These are phyloP conservation scores for Metschnikowia continentalis DNA, from an alignment of 805 yeast species.

Conservation along the genomic window DNA sequence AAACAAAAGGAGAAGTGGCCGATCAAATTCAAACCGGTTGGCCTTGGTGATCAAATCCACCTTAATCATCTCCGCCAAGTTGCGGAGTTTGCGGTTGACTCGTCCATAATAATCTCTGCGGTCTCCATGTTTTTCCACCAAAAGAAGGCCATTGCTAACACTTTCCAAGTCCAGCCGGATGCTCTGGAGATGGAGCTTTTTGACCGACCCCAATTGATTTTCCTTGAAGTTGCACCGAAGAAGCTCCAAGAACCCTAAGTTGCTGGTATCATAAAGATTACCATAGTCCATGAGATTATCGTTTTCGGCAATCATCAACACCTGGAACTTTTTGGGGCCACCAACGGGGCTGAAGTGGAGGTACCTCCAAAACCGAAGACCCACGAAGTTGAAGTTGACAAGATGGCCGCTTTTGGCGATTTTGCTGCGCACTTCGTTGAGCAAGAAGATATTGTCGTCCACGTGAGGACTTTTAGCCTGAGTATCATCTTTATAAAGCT, in stretches of 20 bases:
- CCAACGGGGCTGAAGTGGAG: constrained; percentile 53
- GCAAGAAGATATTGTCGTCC: constrained; percentile 22
- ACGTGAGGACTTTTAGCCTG: constrained; percentile 10
- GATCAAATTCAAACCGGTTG: constrained; percentile 39
- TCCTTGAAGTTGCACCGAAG: constrained; percentile 44
- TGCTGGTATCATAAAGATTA: constrained; percentile 23
- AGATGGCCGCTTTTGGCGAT: constrained; percentile 35
- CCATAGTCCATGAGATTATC: constrained; percentile 4
- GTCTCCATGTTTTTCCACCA: constrained; percentile 20
- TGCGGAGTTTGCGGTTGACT: constrained; percentile 25
- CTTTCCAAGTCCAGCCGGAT: constrained; percentile 26
- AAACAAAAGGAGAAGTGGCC: constrained; percentile 50
- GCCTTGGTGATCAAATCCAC: constrained; percentile 38
- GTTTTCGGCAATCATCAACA: constrained; percentile 43
- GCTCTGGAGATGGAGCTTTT: constrained; percentile 27
- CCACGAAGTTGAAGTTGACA: constrained; percentile 43
- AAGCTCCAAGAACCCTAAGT: constrained; percentile 36
- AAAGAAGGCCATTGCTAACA: constrained; percentile 27
- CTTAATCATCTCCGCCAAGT: constrained; percentile 35
- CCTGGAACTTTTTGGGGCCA: constrained; percentile 48
- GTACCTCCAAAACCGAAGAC: constrained; percentile 52
- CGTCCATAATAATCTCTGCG: constrained; percentile 28
- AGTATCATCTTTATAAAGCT: constrained; percentile 14
- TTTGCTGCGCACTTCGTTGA: constrained; percentile 25
- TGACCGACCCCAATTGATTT: constrained; percentile 45